A percentile compares a stretch with the other conserved stretches of the same genome.
phyloP scores from a whole-genome alignment of 352 stramenopile species.

The Globisporangium paddicum region DNA sequence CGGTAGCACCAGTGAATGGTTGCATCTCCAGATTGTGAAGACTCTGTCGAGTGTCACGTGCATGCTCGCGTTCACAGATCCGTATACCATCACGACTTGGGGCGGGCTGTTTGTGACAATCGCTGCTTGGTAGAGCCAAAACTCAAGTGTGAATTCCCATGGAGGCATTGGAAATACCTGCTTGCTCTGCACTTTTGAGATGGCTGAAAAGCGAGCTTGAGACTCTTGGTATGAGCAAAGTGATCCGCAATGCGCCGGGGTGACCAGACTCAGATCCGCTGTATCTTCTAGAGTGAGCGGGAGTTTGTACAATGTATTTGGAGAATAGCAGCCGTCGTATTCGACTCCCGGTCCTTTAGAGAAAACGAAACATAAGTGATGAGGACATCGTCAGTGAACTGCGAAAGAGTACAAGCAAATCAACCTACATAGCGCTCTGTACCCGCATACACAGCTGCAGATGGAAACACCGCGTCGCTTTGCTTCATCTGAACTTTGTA shows the following conservation, averaged over 20 bases:
- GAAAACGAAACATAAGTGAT: neutral
- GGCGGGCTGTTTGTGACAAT: neutral
- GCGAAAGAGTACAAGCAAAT: no score
- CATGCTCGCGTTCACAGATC: conserved; percentile 8
- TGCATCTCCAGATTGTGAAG: conserved; percentile 30
- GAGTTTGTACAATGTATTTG: conserved; percentile 20
- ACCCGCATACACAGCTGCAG: conserved; percentile 30
- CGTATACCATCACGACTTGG: conserved; percentile 34
- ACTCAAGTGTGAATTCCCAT: conserved; percentile 30
- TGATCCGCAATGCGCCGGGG: conserved; percentile 19
- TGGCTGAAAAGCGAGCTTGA: conserved; percentile 29
- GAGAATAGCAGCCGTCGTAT: conserved; percentile 28
- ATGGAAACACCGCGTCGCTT: conserved; percentile 1
- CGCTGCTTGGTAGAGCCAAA: conserved; percentile 29
- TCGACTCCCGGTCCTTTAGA: conserved; percentile 25
- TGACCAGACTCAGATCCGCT: neutral
- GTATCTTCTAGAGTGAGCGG: neutral
- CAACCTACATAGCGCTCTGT: no score
- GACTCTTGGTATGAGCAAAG: conserved; percentile 22
- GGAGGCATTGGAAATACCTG: conserved; percentile 18
- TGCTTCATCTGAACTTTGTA: conserved; percentile 34
- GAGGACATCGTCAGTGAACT: neutral
- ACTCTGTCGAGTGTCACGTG: conserved; percentile 13
- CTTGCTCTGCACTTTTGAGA: conserved; percentile 21
- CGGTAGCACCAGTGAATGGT: conserved; percentile 25